phyloP scores from a whole-genome alignment of 2,329 filamentous ascomycete genomes.

The Mollisiaceae sp. region DNA sequence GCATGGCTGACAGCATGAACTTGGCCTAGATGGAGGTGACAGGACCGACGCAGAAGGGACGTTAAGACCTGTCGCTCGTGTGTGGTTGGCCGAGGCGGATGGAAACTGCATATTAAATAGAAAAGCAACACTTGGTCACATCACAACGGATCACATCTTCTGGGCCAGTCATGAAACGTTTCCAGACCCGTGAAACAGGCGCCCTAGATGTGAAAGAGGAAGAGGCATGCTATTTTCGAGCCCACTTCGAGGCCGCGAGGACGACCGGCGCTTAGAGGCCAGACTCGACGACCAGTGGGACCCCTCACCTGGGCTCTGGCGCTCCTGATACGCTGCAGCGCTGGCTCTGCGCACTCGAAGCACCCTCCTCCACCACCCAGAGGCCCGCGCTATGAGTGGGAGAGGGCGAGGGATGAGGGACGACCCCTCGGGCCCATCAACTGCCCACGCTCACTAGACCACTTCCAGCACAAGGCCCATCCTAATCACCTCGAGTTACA shows the following conservation, averaged over 20 bases:
- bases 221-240: neutral
- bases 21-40: neutral
- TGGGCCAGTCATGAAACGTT: slow-evolving; percentile 36
- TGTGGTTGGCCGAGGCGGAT: slow-evolving; percentile 19
- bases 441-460: slow-evolving; percentile 19
- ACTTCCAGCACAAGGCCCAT: slow-evolving; percentile 7
- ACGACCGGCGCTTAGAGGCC: slow-evolving; percentile 24
- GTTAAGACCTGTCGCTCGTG: neutral
- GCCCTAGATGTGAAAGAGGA: slow-evolving; percentile 18
- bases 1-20: slow-evolving; percentile 4
- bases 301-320: slow-evolving; percentile 1
- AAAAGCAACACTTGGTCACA: slow-evolving; percentile 34
- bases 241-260: neutral
- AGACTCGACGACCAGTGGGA: slow-evolving; percentile 9
- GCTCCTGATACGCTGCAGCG: slow-evolving; percentile 16
- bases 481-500: slow-evolving; percentile 20
- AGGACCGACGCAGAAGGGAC: neutral
- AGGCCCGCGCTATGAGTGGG: neutral
- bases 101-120: slow-evolving; percentile 28
- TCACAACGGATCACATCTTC: slow-evolving; percentile 26
- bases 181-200: slow-evolving; percentile 36
- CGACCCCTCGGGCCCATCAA: slow-evolving; percentile 16
- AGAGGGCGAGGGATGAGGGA: neutral
- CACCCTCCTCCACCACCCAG: no score
- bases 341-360: no score